phyloP scores from a whole-genome alignment of 2,329 filamentous ascomycete species.

The Plectosphaerella sp. region DNA sequence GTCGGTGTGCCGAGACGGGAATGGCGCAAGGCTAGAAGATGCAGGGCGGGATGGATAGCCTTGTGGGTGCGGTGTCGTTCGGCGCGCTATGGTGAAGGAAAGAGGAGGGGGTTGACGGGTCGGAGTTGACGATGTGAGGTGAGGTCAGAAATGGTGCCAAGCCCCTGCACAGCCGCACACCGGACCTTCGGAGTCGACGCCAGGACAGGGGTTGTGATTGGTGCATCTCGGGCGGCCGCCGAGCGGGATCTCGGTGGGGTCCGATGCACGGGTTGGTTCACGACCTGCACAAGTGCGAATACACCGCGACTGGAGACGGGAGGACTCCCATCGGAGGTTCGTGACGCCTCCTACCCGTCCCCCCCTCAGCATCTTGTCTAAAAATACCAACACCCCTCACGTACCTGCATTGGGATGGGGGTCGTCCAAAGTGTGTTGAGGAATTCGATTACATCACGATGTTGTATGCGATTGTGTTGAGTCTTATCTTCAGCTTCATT shows the following conservation, averaged over 20 bases:
- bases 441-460: no score
- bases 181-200: no score
- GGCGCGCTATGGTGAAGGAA: background rate
- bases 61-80: background rate
- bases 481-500: no score
- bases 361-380: no score
- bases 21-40: background rate
- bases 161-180: constrained; percentile 1
- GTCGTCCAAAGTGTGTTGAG: no score
- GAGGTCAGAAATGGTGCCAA: constrained; percentile 2
- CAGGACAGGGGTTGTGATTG: background rate
- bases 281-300: no score
- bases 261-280: no score
- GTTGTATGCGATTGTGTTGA: no score
- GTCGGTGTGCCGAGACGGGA: background rate
- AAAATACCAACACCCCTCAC: no score
- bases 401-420: no score
- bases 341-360: no score
- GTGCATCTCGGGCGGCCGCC: background rate
- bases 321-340: background rate
- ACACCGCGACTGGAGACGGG: background rate
- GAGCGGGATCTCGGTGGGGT: background rate
- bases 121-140: constrained; percentile 4
- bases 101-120: background rate
- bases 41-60: background rate